phyloP scores from a whole-genome alignment of 805 yeast species.

The Myxozyma neotropica region DNA sequence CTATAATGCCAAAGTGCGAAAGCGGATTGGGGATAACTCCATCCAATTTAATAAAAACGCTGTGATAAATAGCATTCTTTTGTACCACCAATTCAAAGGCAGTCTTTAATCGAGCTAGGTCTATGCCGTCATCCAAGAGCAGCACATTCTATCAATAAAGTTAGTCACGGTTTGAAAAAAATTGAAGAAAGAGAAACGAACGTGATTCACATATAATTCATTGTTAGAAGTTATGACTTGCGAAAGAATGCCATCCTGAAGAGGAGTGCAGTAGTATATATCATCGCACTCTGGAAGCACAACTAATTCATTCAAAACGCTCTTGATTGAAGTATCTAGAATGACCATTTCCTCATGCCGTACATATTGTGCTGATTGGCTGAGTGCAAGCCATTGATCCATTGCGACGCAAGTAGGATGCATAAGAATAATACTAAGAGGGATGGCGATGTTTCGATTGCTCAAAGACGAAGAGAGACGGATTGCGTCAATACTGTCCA shows the following conservation, averaged over 20 bases:
- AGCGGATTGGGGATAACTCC: background rate
- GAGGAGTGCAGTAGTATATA: conserved; percentile 33
- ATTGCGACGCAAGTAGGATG: conserved; percentile 20
- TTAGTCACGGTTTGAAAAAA: too few species aligned
- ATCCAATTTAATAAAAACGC: conserved; percentile 6
- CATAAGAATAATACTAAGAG: conserved; percentile 22
- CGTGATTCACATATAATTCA: conserved; percentile 24
- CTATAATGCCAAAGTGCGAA: conserved; percentile 20
- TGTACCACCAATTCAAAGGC: conserved; percentile 24
- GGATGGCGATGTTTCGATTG: conserved; percentile 11
- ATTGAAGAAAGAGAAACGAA: conserved; percentile 13
- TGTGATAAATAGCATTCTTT: conserved; percentile 20
- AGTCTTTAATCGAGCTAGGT: conserved; percentile 9
- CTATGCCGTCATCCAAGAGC: conserved; percentile 5
- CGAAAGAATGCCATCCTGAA: conserved; percentile 35
- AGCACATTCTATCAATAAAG: conserved; percentile 20
- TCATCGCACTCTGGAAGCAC: conserved; percentile 4
- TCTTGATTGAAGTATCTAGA: background rate
- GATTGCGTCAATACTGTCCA: conserved; percentile 37
- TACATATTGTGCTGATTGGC: background rate
- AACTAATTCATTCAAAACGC: background rate
- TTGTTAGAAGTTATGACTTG: conserved; percentile 18
- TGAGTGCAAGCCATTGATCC: conserved; percentile 6
- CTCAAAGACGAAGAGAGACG: conserved; percentile 23
- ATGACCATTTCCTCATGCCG: background rate